Conservation (phyloP, 306 rosid genomes). For the Inga oerstediana region DNA sequence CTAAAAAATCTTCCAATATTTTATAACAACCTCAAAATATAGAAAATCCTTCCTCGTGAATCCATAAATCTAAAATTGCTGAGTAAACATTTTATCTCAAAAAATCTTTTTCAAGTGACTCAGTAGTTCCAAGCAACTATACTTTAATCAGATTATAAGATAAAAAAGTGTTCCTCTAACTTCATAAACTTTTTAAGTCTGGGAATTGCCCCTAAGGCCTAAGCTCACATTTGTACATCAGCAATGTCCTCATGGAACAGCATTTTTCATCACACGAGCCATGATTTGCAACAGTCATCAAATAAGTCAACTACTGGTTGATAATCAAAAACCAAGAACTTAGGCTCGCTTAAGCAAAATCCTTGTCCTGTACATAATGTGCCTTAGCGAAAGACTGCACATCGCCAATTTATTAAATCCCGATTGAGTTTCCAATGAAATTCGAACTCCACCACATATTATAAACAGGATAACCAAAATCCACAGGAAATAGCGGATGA, state of each 20-base stretch:
- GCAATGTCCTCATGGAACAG: background rate
- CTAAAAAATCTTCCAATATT: background rate
- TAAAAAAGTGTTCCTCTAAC: background rate
- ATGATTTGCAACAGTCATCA: background rate
- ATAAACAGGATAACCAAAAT: background rate
- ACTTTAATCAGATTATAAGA: background rate
- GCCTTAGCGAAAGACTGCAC: background rate
- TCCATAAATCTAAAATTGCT: background rate
- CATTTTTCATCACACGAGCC: background rate
- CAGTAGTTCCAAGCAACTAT: background rate
- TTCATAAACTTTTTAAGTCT: background rate
- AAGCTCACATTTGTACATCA: background rate
- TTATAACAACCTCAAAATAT: background rate
- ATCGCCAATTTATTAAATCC: background rate
- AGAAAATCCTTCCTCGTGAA: background rate
- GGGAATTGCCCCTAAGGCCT: background rate
- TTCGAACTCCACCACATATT: background rate
- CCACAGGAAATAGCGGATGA: background rate
- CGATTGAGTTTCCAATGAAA: background rate
- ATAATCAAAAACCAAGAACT: background rate
- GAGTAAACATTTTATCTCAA: background rate
- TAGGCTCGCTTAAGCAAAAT: background rate
- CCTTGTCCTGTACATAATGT: background rate
- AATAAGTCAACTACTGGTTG: background rate
- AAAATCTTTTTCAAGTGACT: background rate